Conservation (phyloP, 2,329 filamentous ascomycete species). For the Aspergillus transmontanensis region DNA sequence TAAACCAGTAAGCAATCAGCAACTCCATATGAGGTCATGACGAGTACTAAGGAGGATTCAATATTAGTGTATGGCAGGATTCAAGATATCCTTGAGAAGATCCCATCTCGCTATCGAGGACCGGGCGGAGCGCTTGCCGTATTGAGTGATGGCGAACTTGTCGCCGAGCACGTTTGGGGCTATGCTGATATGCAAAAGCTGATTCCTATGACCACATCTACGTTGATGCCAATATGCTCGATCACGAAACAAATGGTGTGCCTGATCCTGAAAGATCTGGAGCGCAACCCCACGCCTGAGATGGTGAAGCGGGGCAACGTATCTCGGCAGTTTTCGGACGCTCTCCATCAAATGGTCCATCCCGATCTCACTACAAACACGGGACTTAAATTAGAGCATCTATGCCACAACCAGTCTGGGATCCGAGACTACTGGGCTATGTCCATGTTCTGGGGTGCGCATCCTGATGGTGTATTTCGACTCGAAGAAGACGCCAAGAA, state of each 20-base stretch:
- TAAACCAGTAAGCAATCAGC: neutral
- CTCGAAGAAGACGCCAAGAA: constrained; percentile 32
- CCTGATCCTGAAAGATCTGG: constrained; percentile 38
- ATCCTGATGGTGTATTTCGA: constrained; percentile 44
- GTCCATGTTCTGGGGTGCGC: constrained; percentile 47
- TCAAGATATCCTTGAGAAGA: constrained; percentile 19
- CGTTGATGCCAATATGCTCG: constrained; percentile 49
- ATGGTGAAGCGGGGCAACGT: constrained; percentile 33
- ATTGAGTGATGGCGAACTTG: constrained; percentile 45
- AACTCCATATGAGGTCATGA: no score
- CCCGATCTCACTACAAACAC: constrained; percentile 26
- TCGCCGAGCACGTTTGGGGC: constrained; percentile 46
- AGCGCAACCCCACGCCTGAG: constrained; percentile 33
- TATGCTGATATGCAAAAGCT: constrained; percentile 46
- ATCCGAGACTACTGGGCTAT: constrained; percentile 52
- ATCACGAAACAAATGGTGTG: constrained; percentile 52
- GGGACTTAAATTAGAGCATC: constrained; percentile 39
- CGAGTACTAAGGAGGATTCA: neutral
- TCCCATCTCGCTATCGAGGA: constrained; percentile 34
- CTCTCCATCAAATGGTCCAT: constrained; percentile 28
- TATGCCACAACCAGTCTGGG: constrained; percentile 48
- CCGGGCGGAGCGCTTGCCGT: constrained; percentile 49
- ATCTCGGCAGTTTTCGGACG: constrained; percentile 33
- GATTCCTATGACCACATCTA: constrained; percentile 40
- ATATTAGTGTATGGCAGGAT: neutral